Evolutionary conservation across 139 green algal genomes (phyloP), one percentile per base, ranked within the genome.

Genomic region (Coccomyxa sp.): DNA sequence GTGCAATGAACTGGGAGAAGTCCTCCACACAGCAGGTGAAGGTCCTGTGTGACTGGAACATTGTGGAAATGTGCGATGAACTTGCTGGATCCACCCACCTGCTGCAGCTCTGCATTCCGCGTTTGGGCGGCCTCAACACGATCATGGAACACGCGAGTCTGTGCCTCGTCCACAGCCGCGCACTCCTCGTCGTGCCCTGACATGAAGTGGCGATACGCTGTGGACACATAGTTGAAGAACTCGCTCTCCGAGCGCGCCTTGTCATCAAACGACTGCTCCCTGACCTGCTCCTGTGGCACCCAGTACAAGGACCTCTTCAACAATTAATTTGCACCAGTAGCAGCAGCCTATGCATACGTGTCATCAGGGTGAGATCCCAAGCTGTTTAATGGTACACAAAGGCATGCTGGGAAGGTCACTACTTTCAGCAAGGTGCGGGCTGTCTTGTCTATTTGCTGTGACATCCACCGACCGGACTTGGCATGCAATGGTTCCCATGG

Each of bases 201-300:
- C 85, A 98, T 91, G 86, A 97, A 98, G 82, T 88, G 90, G 66
- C 84, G 83, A 86, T 97, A 96, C 13, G 87, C 83, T 80, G 82
- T 90, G 67, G 78, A 80, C 32, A 96, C 88, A 76, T 94, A 96
- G 13, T 92, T 85, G 78, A 95, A 94, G 82, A 96, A 96, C 15
- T 91, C 87, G 9, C 76, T 79, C 79, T 95, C 87, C 25, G 80
- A 79, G 21, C 59, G 38, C 28, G 74, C 63, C 45, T 83, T 81
- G 14, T 92, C 89, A 51, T 91, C 87, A 31, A 82, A 82, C 18
- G 81, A 45, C 28, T 91, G 81, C 76, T 82, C 68, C 25, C 57
- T 45, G 18, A 67, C 58, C 23, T 76, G 45, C n/a, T 76, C 77
- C 84, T 84, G 68, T 58, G 18, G 63, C 4, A 71, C 7, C 18